Evolutionary conservation across 805 yeast species (phyloP), one percentile per base, ranked within the genome.

Genomic region (Kodamaea jinghongensis): DNA sequence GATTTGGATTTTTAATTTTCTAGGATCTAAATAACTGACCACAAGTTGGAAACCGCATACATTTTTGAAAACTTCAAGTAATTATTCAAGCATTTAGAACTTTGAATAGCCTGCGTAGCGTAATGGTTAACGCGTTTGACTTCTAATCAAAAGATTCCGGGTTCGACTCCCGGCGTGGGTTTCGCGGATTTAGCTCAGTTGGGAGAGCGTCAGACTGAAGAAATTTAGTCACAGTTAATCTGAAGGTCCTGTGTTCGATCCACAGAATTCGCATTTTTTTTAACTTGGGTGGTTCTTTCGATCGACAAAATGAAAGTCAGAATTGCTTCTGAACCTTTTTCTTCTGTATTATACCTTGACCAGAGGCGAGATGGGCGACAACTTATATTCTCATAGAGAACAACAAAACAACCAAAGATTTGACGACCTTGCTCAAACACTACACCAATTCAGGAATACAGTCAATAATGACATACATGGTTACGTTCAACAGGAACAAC

Each of bases 201-300:
- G 64, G 64, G 64, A 59, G 64, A 59, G 64, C 64, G 64, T 56
- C 64, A 59, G 65, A 60, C 65, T 60, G 65, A 58, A 54, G 58
- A 41, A 35, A 43, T 47, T 46, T 49, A 44, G 51, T 47, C 47
- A 45, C 44, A 46, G 50, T 40, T 44, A 46, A 45, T 80, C 86
- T 81, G 86, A 76, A 82, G 88, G 88, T 81, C 86, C 83, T 79
- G 86, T 78, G 87, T 82, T 82, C 87, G 83, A 81, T 79, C 86
- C 87, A 78, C 86, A 79, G 78, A 28, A 28, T 12, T 13, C 31
- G 31, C 31, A 28, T 28, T 28, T 15, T 28, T 28, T 28, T 28
- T 28, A n/a, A n/a, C n/a, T n/a, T n/a, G n/a, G n/a, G n/a, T n/a
- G n/a, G n/a, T n/a, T n/a, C n/a, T n/a, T n/a, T n/a, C n/a, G n/a